Evolutionary conservation across 2,329 filamentous ascomycete genomes (phyloP).

Genomic region (Fusarium irregulare): DNA sequence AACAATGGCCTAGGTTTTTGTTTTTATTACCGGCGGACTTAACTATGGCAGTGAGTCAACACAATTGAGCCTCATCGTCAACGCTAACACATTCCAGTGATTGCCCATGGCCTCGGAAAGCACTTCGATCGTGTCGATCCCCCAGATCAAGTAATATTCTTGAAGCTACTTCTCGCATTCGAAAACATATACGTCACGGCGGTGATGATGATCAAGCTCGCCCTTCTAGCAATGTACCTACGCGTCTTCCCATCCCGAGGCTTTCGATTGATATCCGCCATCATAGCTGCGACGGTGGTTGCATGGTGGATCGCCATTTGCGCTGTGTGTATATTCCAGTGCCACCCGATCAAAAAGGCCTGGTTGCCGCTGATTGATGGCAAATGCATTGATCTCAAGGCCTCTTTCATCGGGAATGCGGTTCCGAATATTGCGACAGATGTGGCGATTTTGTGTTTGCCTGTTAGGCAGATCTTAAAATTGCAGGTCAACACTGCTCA

Average conservation of each 20-base stretch:
- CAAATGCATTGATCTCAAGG: conserved; percentile 29
- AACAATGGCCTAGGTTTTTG: conserved; percentile 10
- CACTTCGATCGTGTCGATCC: not conserved
- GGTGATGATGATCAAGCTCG: conserved; percentile 31
- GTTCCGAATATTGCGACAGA: conserved; percentile 30
- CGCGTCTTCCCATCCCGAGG: conserved; percentile 26
- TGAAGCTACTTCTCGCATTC: conserved; percentile 32
- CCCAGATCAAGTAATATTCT: conserved; percentile 4
- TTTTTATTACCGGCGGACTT: conserved; percentile 21
- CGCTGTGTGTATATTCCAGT: conserved; percentile 32
- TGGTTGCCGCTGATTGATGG: conserved; percentile 25
- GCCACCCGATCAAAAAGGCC: conserved; percentile 17
- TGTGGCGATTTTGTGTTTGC: conserved; percentile 26
- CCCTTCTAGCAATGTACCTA: conserved; percentile 26
- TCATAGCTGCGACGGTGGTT: conserved; percentile 15
- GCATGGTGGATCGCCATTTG: conserved; percentile 34
- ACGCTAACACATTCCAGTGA: conserved; percentile 15
- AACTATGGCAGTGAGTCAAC: conserved; percentile 27
- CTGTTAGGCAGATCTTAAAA: conserved; percentile 20
- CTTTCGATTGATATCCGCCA: conserved; percentile 8
- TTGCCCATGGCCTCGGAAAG: conserved; percentile 26
- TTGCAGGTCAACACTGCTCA: conserved; percentile 28
- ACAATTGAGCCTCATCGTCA: fast-evolving
- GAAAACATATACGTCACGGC: conserved; percentile 31
- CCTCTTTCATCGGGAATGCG: conserved; percentile 30